A percentile compares a stretch with the other conserved stretches of the same genome.
Conservation (phyloP, 2,329 filamentous ascomycete species). For the Xenoacremonium recifei region DNA sequence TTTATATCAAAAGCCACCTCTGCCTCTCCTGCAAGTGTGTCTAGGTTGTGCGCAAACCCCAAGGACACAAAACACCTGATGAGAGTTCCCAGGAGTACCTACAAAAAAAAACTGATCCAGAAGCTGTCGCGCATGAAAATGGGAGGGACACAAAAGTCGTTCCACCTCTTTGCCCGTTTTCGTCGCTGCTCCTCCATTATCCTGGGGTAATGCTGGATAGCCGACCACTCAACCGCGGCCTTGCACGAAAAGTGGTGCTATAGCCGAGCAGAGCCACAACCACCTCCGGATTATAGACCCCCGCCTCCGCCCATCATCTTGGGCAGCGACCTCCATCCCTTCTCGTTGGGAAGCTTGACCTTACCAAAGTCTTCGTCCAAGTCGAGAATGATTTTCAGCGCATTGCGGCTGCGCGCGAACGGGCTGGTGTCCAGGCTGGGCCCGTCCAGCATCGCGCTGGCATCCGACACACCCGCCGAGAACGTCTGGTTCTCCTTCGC, state of each 20-base stretch:
- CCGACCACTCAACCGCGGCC: constrained; percentile 17
- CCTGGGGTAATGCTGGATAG: constrained; percentile 1
- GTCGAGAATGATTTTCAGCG: constrained; percentile 92
- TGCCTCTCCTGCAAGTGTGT: no score
- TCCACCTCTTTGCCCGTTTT: constrained; percentile 3
- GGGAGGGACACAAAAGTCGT: no score
- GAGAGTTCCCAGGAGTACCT: no score
- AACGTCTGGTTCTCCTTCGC: constrained; percentile 52
- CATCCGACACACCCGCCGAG: constrained; percentile 63
- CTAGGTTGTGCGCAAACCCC: no score
- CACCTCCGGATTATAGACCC: constrained; percentile 15
- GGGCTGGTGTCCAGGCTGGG: constrained; percentile 42
- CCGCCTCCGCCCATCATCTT: constrained; percentile 45
- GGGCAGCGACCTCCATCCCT: constrained; percentile 54
- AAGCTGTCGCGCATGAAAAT: no score
- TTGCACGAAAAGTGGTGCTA: constrained; percentile 3
- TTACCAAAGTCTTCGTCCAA: constrained; percentile 91
- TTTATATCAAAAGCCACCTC: no score
- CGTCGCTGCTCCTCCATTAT: no score
- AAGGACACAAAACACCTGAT: no score
- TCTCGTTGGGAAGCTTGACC: constrained; percentile 57
- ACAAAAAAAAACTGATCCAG: no score
- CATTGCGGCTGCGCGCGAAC: constrained; percentile 72
- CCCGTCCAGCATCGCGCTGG: constrained; percentile 45
- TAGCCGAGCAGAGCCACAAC: constrained; percentile 23